Percentiles rank a stretch among this genome's conserved stretches.
Evolutionary conservation across 139 green algal species (phyloP).

Genomic region (Chlamydomonas sp.): DNA sequence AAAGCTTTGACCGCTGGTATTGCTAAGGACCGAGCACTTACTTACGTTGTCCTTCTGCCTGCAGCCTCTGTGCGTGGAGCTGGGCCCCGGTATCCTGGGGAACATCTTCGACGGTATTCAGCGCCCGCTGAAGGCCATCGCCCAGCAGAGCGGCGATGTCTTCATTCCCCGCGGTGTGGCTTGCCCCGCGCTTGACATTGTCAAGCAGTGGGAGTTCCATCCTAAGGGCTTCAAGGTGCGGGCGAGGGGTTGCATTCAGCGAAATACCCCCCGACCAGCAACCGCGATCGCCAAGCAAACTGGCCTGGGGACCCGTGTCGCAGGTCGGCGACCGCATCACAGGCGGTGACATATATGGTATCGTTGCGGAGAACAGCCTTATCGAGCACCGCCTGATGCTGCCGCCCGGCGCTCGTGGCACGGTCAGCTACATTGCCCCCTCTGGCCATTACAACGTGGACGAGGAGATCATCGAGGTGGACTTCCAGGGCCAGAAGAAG

Average conservation of each 20-base stretch:
- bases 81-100: conserved; percentile 95
- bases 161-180: conserved; percentile 99
- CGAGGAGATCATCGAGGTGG: conserved; percentile 97
- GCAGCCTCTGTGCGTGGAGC: conserved; percentile 95
- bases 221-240: conserved; percentile 87
- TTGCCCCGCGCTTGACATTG: conserved; percentile 89
- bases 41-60: not conserved
- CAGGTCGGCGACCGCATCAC: conserved; percentile 94
- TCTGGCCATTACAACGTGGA: conserved; percentile 90
- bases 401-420: conserved; percentile 87
- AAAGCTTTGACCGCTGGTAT: not conserved
- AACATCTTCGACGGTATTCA: conserved; percentile 99
- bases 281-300: not conserved
- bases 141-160: conserved; percentile 75
- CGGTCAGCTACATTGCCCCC: conserved; percentile 93
- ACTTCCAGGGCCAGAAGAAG: conserved; percentile 96
- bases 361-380: conserved; percentile 95
- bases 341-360: conserved; percentile 95
- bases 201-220: conserved; percentile 92
- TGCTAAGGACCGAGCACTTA: not conserved
- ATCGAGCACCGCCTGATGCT: conserved; percentile 95
- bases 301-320: not conserved
- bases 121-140: conserved; percentile 96
- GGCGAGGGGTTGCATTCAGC: not conserved
- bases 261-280: not conserved